A percentile compares a stretch with the other conserved stretches of the same genome.
These are phyloP conservation scores for Sporothrix sp. DNA, from an alignment of 2,329 filamentous ascomycete genomes.

Conservation along the genomic window DNA sequence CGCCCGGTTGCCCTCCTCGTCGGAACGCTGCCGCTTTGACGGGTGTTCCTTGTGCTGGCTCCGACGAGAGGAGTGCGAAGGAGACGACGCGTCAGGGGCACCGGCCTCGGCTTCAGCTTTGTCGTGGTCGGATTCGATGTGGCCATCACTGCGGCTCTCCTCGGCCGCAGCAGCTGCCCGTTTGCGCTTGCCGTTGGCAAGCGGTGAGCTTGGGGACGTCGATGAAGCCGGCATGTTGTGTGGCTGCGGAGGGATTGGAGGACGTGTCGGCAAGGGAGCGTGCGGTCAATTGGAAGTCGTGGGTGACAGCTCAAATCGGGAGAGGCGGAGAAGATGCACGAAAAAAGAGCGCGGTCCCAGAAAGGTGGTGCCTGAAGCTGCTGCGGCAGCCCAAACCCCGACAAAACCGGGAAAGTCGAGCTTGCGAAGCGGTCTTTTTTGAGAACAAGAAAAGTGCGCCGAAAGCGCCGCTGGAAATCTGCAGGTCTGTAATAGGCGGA, in stretches of 20 bases:
- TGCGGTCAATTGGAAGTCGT: not conserved
- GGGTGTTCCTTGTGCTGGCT: slow-evolving; percentile 27
- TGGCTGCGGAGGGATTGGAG: no score
- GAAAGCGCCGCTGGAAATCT: not conserved
- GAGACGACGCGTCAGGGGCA: not conserved
- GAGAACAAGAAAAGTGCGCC: not conserved
- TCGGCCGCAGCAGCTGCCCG: slow-evolving; percentile 1
- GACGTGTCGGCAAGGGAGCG: no score
- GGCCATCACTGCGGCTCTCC: not conserved
- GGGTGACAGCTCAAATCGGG: no score
- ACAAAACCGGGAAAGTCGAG: not conserved
- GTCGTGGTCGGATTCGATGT: not conserved
- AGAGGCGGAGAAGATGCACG: no score
- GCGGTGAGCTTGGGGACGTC: not conserved
- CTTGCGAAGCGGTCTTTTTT: no score
- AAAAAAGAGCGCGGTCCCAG: not conserved
- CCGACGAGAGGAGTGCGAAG: slow-evolving; percentile 1
- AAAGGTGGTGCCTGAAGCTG: not conserved
- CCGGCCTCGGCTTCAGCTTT: no score
- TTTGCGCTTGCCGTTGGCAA: slow-evolving; percentile 17
- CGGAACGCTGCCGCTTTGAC: slow-evolving; percentile 68
- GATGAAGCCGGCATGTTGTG: slow-evolving; percentile 1
- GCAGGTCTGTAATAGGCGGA: no score
- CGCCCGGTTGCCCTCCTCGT: slow-evolving; percentile 37
- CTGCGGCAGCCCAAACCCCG: not conserved